A percentile compares a stretch with the other conserved stretches of the same genome.
Evolutionary conservation across 2,329 filamentous ascomycete genomes (phyloP).

Genomic region (Emericellopsis atlantica): DNA sequence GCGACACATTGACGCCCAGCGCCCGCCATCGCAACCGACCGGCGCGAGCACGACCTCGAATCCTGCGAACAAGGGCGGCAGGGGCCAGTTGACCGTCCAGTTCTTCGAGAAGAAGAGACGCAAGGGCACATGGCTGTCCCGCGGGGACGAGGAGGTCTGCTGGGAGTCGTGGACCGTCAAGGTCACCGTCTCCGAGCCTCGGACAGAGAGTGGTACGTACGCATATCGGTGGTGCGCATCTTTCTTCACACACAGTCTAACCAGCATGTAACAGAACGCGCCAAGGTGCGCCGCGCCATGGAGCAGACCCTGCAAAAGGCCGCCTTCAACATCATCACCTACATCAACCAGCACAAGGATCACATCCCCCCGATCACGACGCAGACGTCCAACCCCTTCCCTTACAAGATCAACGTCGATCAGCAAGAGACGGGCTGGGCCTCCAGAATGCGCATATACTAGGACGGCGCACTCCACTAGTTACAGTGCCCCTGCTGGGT

Average conservation of each 20-base stretch:
- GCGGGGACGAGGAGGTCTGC: constrained; percentile 80
- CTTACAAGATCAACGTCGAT: constrained; percentile 84
- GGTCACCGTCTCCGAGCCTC: constrained; percentile 81
- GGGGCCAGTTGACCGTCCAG: constrained; percentile 73
- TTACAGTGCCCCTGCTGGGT: not conserved
- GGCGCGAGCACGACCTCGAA: constrained; percentile 1
- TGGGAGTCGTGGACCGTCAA: constrained; percentile 96
- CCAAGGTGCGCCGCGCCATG: constrained; percentile 83
- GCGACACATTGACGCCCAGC: constrained; percentile 57
- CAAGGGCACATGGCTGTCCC: constrained; percentile 62
- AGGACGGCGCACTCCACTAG: too few species aligned
- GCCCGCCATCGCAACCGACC: constrained; percentile 18
- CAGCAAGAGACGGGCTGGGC: constrained; percentile 69
- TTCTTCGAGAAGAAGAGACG: constrained; percentile 89
- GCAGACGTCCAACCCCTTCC: constrained; percentile 87
- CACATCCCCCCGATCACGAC: constrained; percentile 97
- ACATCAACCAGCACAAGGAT: constrained; percentile 80
- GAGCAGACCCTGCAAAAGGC: constrained; percentile 79
- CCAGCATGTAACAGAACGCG: constrained; percentile 51
- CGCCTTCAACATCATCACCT: constrained; percentile 78
- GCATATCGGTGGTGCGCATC: too few species aligned
- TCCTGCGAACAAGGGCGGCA: constrained; percentile 34
- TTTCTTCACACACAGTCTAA: too few species aligned
- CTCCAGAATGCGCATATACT: constrained; percentile 66
- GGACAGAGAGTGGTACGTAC: constrained; percentile 79